These are phyloP conservation scores for Xerocomellus dryophilus DNA, from an alignment of 768 basidiomycete species.

Conservation along the genomic window DNA sequence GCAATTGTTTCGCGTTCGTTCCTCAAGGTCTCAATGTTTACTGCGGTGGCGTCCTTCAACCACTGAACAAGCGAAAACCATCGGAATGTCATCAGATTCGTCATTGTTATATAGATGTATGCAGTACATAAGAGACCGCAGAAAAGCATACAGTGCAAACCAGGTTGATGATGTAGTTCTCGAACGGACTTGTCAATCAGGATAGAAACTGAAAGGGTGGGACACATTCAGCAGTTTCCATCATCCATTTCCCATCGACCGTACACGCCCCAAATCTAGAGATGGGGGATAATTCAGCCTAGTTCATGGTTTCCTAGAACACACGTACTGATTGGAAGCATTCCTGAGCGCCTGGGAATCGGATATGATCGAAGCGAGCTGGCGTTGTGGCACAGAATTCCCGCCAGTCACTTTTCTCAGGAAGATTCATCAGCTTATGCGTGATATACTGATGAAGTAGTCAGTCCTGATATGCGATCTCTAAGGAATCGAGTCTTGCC, in stretches of 20 bases:
- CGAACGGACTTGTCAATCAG: neutral
- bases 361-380: conserved; percentile 15
- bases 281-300: neutral
- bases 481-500: conserved; percentile 2
- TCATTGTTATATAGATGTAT: neutral
- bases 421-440: conserved; percentile 27
- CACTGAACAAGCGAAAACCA: neutral
- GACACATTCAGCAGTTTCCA: conserved; percentile 11
- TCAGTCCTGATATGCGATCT: neutral
- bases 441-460: conserved; percentile 21
- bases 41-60: neutral
- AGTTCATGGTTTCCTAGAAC: neutral
- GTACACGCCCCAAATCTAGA: conserved; percentile 19
- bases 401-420: conserved; percentile 25
- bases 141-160: neutral
- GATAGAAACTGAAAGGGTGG: neutral
- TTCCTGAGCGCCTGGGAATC: conserved; percentile 21
- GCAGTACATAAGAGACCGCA: neutral
- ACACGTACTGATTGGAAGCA: conserved; percentile 17
- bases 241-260: conserved; percentile 31
- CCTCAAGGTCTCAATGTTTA: neutral
- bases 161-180: neutral
- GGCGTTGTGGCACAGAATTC: conserved; percentile 37
- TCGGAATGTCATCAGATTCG: neutral
- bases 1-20: neutral